Base-by-base conservation (phyloP, 768 basidiomycete genomes). In the Mrakia blollopis region DNA sequence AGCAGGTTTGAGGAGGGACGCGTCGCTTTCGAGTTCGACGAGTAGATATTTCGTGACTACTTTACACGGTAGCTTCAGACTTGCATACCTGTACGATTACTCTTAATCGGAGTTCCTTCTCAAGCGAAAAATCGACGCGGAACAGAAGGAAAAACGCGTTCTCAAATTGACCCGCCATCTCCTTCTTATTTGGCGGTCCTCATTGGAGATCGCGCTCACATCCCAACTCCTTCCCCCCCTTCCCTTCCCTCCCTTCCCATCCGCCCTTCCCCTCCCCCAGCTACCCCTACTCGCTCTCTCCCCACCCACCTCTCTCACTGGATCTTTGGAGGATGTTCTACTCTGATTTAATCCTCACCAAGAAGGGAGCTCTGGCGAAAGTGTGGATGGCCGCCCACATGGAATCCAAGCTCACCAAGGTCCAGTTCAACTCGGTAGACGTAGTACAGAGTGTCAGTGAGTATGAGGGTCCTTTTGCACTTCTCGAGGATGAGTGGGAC, bases 351-450 rank as follows among this genome's bases (percentile, higher is more conserved):
- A 93, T 98, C 84, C 88, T 97, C 80, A 93, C 93, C 65, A 91
- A 94, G 80, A 91, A 93, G 75, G 95, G 96, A 62, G 93, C 96
- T 5, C 87, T 99, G 54, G 96, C 94, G 50, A 93, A 91, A 86
- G 94, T 99, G 86, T 99, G 97, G 97, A 91, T 99, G 73, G 95
- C 96, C 60, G 96, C 97, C 1, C 96, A 98, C 87, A 94, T 96
- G 90, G 94, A 98, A 85, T 89, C 93, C 81, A 98, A 98, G 86
- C 89, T 99, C 81, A 94, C 92, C 80, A 99, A 98, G 85, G 90
- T 91, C 37, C 93, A 96, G 83, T 94, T 96, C 0, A 85, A 97
- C 2, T 92, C 94, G 82, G 95, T 95, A 0, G 93, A 97, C 84
- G 97, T 99, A 73, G 93, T 91, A 80, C 89, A 98, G 83, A 92